A percentile compares a stretch with the other conserved stretches of the same genome.
These are phyloP conservation scores for Schrenkiella parvula DNA, from an alignment of 345 rosid species.

Conservation along the genomic window DNA sequence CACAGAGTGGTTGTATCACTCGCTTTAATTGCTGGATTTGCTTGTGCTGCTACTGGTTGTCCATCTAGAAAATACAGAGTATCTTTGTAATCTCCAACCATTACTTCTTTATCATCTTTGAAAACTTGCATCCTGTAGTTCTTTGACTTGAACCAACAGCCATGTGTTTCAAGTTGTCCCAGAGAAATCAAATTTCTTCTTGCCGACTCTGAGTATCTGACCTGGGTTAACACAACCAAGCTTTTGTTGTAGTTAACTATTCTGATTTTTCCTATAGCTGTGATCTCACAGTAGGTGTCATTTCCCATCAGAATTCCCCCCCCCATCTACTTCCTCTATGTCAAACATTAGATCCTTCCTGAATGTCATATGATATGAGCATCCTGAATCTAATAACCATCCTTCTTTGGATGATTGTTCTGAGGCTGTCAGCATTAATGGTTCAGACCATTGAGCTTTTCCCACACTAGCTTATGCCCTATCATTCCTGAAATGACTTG, in stretches of 20 bases:
- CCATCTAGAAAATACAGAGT: not conserved
- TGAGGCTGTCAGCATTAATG: not conserved
- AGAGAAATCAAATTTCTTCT: not conserved
- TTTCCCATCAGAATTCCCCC: not conserved
- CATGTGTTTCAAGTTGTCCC: not conserved
- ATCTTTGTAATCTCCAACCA: not conserved
- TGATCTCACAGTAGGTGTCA: not conserved
- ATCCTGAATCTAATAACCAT: not conserved
- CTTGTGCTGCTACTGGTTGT: not conserved
- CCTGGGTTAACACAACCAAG: not conserved
- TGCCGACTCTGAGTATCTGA: not conserved
- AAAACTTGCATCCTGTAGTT: not conserved
- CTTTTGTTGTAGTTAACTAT: not conserved
- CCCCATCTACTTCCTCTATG: not conserved
- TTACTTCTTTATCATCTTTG: not conserved
- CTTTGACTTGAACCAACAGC: not conserved
- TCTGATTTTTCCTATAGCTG: not conserved
- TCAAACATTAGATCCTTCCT: not conserved
- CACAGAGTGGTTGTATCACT: not conserved
- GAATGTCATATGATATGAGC: not conserved
- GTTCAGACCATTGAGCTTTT: not conserved
- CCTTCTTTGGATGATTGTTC: not conserved
- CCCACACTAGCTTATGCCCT: not conserved
- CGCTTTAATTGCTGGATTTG: not conserved
- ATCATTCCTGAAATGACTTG: not conserved